Percentiles rank a stretch among this genome's conserved stretches.
These are phyloP conservation scores for Peniophora sp. DNA, from an alignment of 1,284 basidiomycete species.

Conservation along the genomic window DNA sequence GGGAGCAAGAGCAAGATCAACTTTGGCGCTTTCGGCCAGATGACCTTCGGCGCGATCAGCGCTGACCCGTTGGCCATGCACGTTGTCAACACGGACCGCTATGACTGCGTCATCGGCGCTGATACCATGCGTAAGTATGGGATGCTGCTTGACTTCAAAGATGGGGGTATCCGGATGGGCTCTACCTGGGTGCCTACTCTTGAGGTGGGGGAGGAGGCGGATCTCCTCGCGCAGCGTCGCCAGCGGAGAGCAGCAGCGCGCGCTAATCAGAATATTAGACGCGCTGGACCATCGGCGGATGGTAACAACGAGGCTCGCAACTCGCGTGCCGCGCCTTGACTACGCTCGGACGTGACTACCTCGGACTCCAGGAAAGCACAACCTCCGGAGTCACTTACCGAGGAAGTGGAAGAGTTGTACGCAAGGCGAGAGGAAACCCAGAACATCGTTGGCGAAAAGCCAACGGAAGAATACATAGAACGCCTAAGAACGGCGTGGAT, in stretches of 20 bases:
- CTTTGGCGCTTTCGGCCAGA: constrained; percentile 9
- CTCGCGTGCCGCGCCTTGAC: too few species aligned
- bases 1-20: constrained; percentile 17
- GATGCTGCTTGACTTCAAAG: constrained; percentile 9
- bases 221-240: background rate
- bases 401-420: background rate
- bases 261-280: background rate
- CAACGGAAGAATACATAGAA: constrained; percentile 11
- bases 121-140: constrained; percentile 10
- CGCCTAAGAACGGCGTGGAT: constrained; percentile 14
- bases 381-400: too few species aligned
- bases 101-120: constrained; percentile 12
- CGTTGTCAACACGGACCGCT: constrained; percentile 14
- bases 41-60: constrained; percentile 4
- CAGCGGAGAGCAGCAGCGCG: background rate
- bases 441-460: background rate
- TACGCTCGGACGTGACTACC: too few species aligned
- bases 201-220: constrained; percentile 9
- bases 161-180: constrained; percentile 4
- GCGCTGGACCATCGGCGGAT: background rate
- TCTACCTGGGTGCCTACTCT: constrained; percentile 3
- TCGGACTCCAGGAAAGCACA: too few species aligned
- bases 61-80: constrained; percentile 8
- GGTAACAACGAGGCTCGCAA: too few species aligned
- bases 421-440: background rate